These are phyloP conservation scores for Chrysoporthe austroafricana DNA, from an alignment of 2,329 filamentous ascomycete species.

Conservation along the genomic window DNA sequence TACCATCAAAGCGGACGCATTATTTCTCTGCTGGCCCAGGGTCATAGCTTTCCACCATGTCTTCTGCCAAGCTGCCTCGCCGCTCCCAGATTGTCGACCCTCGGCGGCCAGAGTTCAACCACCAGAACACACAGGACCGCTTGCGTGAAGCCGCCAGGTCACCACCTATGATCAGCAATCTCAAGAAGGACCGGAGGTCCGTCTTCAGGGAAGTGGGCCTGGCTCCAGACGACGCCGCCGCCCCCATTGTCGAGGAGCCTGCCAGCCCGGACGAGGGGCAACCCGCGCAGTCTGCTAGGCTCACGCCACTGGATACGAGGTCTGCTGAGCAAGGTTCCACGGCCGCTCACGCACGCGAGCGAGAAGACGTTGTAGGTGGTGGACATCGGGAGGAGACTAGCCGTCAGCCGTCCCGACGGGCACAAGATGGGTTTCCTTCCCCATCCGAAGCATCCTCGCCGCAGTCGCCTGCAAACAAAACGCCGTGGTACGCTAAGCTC, in stretches of 20 bases:
- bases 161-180: conserved; percentile 47
- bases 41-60: conserved; percentile 11
- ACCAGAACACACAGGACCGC: conserved; percentile 54
- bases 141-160: conserved; percentile 51
- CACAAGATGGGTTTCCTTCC: neutral
- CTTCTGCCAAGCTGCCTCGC: conserved; percentile 16
- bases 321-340: conserved; percentile 23
- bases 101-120: conserved; percentile 54
- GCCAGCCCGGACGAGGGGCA: conserved; percentile 39
- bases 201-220: conserved; percentile 58
- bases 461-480: conserved; percentile 31
- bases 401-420: neutral
- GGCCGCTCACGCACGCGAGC: conserved; percentile 27
- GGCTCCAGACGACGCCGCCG: conserved; percentile 40
- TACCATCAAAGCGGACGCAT: neutral
- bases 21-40: conserved; percentile 5
- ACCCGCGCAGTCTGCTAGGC: conserved; percentile 31
- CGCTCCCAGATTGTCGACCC: conserved; percentile 1
- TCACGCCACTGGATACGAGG: conserved; percentile 31
- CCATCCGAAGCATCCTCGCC: conserved; percentile 26
- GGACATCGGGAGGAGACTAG: neutral
- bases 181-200: conserved; percentile 54
- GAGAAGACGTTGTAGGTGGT: neutral
- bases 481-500: conserved; percentile 50
- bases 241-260: conserved; percentile 31